Evolutionary conservation across 441 rosid species (phyloP), one percentile per base, ranked within the genome.

Genomic region (Populus hybrid): DNA sequence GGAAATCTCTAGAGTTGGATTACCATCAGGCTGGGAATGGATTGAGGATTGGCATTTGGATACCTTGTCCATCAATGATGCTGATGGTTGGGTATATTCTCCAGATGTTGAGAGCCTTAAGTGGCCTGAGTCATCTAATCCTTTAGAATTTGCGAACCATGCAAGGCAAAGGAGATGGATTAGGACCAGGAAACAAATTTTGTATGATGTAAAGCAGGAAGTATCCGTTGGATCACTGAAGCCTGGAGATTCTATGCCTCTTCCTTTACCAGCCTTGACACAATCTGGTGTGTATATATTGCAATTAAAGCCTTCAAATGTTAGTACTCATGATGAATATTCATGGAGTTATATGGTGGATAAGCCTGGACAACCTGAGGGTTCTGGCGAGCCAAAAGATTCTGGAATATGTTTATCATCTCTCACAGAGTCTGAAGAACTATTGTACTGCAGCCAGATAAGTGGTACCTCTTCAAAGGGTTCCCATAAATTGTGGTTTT

Each of bases 271-370:
- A 75, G 92, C 89, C 79, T 83, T 91, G 89, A 73, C 87, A 40
- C 98, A 87, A 69, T 82, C 88, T 42, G 93, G 88, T 79, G 74
- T 85, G 67, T 89, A 86, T 86, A 82, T 89, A 67, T 81, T 97
- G 83, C 86, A 87, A 72, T 76, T 97, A 81, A 90, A 93, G 81
- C 97, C 98, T 79, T 85, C 84, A 75, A 76, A 78, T 72, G 69
- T 76, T 78, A 82, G 74, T 82, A 78, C 78, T 79, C 79, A 86
- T 73, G 86, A 78, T 82, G 92, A 89, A 71, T 94, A 86, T 86
- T 86, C 92, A 81, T 97, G 99, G 99, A 97, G 98, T 90, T 86
- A 88, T 74, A 90, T 91, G 64, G 96, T 87, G 75, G 85, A 88
- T 77, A 85, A 71, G 83, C 79, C 81, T 78, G 83, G 71, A 76